phyloP scores from a whole-genome alignment of 768 basidiomycete species.

The Sarcodon sp. region DNA sequence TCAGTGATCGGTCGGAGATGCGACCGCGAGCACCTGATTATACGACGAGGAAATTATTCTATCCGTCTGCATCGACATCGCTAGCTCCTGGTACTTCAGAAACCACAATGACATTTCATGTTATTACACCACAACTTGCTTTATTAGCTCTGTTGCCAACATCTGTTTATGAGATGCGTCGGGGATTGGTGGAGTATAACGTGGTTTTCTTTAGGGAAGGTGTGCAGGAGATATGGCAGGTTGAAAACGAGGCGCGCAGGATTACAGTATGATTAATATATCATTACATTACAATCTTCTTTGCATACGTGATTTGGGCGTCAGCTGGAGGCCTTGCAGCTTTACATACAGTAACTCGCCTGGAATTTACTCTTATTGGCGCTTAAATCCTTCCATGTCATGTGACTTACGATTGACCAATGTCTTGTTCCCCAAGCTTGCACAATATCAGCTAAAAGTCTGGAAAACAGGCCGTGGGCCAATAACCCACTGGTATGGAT shows the following conservation, averaged over 20 bases:
- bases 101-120: conserved; percentile 76
- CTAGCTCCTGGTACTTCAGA: conserved; percentile 39
- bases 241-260: conserved; percentile 42
- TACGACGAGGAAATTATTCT: conserved; percentile 35
- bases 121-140: conserved; percentile 61
- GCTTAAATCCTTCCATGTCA: no score
- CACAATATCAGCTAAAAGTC: no score
- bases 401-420: no score
- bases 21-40: conserved; percentile 5
- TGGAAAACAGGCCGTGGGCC: no score
- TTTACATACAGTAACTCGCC: no score
- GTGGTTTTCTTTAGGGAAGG: conserved; percentile 79
- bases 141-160: conserved; percentile 66
- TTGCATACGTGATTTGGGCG: no score
- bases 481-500: no score
- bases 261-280: no score
- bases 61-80: conserved; percentile 56
- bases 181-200: conserved; percentile 77
- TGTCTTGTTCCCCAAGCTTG: no score
- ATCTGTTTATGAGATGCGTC: conserved; percentile 53
- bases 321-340: no score
- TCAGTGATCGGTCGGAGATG: conserved; percentile 8
- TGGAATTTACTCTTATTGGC: no score
- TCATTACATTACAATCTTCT: no score
- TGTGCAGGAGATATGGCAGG: conserved; percentile 68